phyloP scores from a whole-genome alignment of 1,139 yeast genomes.

The Wickerhamomyces sp. region DNA sequence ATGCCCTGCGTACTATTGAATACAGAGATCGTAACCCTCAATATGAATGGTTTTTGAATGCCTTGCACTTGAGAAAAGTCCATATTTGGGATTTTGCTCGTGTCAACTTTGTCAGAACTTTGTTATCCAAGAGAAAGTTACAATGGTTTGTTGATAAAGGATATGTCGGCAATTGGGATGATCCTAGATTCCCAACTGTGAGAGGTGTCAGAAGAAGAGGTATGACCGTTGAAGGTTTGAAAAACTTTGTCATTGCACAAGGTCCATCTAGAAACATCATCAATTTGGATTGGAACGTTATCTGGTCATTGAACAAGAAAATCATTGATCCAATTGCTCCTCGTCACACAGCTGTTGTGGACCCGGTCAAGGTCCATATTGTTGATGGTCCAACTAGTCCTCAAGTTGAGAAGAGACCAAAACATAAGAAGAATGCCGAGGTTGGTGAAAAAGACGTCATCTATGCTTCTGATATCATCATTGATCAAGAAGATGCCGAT shows the following conservation, averaged over 20 bases:
- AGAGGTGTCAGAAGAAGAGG: conserved; percentile 99
- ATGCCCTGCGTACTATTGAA: conserved; percentile 94
- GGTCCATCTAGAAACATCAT: conserved; percentile 97
- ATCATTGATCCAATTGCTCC: conserved; percentile 95
- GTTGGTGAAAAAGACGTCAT: conserved; percentile 82
- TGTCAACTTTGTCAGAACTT: conserved; percentile 91
- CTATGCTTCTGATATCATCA: conserved; percentile 55
- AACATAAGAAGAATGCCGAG: conserved; percentile 93
- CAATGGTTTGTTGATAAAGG: conserved; percentile 97
- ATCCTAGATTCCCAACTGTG: conserved; percentile 98
- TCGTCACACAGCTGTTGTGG: conserved; percentile 78
- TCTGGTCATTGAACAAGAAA: conserved; percentile 97
- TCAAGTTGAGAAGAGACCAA: conserved; percentile 68
- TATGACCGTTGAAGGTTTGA: conserved; percentile 95
- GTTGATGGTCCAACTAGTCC: conserved; percentile 66
- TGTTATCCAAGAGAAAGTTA: conserved; percentile 91
- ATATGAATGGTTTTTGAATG: conserved; percentile 90
- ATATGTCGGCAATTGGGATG: conserved; percentile 91
- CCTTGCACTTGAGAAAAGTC: conserved; percentile 79
- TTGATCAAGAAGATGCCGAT: conserved; percentile 89
- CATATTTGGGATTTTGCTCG: conserved; percentile 97
- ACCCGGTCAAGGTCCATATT: conserved; percentile 63
- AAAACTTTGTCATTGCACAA: conserved; percentile 87
- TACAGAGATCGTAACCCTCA: conserved; percentile 98
- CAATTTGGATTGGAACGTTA: conserved; percentile 92